Evolutionary conservation across 495 filamentous ascomycete species (phyloP).

Genomic region (Hypoxylon crocopeplum): DNA sequence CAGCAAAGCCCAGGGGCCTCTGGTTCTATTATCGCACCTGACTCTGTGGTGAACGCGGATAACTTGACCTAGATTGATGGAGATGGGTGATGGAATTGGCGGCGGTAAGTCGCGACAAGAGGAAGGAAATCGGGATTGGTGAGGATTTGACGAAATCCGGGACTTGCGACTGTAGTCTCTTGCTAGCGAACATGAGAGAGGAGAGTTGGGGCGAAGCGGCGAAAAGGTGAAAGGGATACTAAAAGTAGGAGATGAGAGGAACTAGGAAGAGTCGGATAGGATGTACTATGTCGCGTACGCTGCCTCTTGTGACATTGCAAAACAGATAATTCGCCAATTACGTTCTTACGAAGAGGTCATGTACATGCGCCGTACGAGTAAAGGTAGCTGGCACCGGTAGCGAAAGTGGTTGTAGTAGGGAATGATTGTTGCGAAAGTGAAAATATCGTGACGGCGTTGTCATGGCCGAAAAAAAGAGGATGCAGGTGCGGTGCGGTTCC

Average conservation of each 20-base stretch:
- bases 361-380: slow-evolving; percentile 12
- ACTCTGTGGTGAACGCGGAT: neutral
- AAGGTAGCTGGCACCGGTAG: neutral
- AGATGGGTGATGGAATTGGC: slow-evolving; percentile 20
- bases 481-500: slow-evolving; percentile 19
- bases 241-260: neutral
- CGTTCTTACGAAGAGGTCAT: slow-evolving; percentile 2
- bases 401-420: neutral
- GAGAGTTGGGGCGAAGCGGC: neutral
- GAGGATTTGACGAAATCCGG: neutral
- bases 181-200: slow-evolving; percentile 22
- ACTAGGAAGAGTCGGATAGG: neutral
- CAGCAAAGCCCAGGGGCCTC: slow-evolving; percentile 1
- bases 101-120: slow-evolving; percentile 3
- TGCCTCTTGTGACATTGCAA: slow-evolving; percentile 40
- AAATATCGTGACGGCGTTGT: slow-evolving; percentile 33
- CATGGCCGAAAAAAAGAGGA: slow-evolving; percentile 29
- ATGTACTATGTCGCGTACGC: slow-evolving; percentile 34
- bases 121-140: slow-evolving; percentile 6
- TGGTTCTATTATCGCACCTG: slow-evolving; percentile 9
- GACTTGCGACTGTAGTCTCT: slow-evolving; percentile 21
- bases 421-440: slow-evolving; percentile 13
- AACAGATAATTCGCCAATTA: slow-evolving; percentile 37
- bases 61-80: neutral
- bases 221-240: slow-evolving; percentile 3